Evolutionary conservation across 371 early-diverging fungal genomes (phyloP), one percentile per base, ranked within the genome.

Genomic region (Choanephora cucurbitarum): DNA sequence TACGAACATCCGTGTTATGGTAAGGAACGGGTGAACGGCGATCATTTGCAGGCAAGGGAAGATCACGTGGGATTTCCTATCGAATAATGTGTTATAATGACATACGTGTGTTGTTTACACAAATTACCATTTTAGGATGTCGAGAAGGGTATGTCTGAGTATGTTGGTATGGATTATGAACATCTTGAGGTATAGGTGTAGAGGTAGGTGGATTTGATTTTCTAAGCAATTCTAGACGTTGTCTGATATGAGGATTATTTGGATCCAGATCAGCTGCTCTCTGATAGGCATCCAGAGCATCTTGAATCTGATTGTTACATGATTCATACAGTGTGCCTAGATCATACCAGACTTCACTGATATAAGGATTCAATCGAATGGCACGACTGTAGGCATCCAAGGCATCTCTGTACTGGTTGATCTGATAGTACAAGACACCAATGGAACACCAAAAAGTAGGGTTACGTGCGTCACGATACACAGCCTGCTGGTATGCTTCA

Each of bases 381-480:
- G 98, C 98, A 40, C 96, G 85, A 62, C 90, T 92, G 64, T 97
- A 99, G 7, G 98, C 98, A 74, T 99, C 98, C 62, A 99, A 74
- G 0, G 99, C 97, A 68, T 99, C 98, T 5, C 94, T 80, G 68
- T 91, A 95, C 59, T 95, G 99, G 58, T 91, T 92, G 66, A 96
- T 96, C 66, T 96, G 94, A 78, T 89, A 98, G 64, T 99, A 99
- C 0, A 99, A 78, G 0, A 98, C 95, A 57, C 99, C 99, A 63
- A 99, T 99, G 10, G 96, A 95, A 71, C 98, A 97, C 99, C 99
- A 99, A 66, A 96, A 97, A 3, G 91, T 91, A 1, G 99, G 96
- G 60, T 99, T 97, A 43, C 89, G 86, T 9, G 90, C 89, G 65
- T 99, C 98, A 23, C 94, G 90, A 66, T 94, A 80, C 8, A 99